phyloP scores from a whole-genome alignment of 2,329 filamentous ascomycete genomes.

The Xylaria sp. region DNA sequence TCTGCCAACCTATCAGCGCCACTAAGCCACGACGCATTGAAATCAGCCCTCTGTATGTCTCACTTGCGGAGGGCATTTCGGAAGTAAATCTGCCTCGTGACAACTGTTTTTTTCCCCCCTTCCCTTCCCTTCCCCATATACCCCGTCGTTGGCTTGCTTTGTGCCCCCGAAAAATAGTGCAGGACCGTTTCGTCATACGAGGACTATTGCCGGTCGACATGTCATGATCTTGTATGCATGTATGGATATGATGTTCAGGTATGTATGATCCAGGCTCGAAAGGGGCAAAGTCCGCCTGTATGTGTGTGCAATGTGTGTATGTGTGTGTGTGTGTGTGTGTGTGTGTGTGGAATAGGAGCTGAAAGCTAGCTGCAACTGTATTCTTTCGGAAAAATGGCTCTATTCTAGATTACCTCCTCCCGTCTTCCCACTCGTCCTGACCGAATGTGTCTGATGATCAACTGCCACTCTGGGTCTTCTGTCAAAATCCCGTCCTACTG shows the following conservation, averaged over 20 bases:
- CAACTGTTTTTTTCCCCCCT: neutral
- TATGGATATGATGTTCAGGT: neutral
- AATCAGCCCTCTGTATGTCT: constrained; percentile 37
- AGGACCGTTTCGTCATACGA: constrained; percentile 23
- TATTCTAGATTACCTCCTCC: constrained; percentile 11
- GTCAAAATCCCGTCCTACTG: neutral
- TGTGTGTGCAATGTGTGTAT: neutral
- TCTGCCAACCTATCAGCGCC: constrained; percentile 32
- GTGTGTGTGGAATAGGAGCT: constrained; percentile 21
- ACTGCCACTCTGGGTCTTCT: neutral
- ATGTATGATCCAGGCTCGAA: neutral
- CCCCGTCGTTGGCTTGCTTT: neutral
- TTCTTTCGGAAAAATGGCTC: constrained; percentile 5
- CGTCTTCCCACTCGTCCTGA: constrained; percentile 5
- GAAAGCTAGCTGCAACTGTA: constrained; percentile 15
- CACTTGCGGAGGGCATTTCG: constrained; percentile 19
- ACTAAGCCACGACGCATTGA: constrained; percentile 17
- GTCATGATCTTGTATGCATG: constrained; percentile 4
- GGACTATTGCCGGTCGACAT: neutral
- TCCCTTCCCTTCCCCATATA: constrained; percentile 3
- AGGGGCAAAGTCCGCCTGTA: neutral
- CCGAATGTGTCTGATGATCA: constrained; percentile 14
- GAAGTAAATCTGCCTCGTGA: constrained; percentile 34
- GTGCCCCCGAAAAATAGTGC: constrained; percentile 14
- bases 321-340: neutral